Evolutionary conservation across 2,329 filamentous ascomycete genomes (phyloP).

Genomic region (Sporothrix curviconia): DNA sequence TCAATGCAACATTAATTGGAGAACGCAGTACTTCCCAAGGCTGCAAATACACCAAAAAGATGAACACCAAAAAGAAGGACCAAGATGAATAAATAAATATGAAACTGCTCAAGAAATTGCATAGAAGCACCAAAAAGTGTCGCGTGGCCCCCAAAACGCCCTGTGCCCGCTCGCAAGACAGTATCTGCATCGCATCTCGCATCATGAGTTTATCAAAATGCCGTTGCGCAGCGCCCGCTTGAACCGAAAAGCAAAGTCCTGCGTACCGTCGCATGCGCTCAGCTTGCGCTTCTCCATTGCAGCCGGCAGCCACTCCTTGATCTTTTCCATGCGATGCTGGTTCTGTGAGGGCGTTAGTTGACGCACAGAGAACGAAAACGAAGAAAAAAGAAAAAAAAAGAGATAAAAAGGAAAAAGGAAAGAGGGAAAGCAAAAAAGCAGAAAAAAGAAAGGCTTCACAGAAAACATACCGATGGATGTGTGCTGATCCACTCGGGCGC

Average conservation of each 20-base stretch:
- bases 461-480: slow-evolving; percentile 58
- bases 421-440: too few relatives aligned
- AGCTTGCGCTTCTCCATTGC: slow-evolving; percentile 47
- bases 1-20: too few relatives aligned
- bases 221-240: slow-evolving; percentile 39
- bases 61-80: too few relatives aligned
- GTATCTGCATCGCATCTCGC: slow-evolving; percentile 10
- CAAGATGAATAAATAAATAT: too few relatives aligned
- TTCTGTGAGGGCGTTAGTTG: slow-evolving; percentile 43
- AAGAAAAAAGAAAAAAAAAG: neutral
- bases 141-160: too few relatives aligned
- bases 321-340: slow-evolving; percentile 57
- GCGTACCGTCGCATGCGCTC: slow-evolving; percentile 49
- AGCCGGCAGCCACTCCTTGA: slow-evolving; percentile 55
- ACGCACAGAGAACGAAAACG: too few relatives aligned
- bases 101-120: too few relatives aligned
- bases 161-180: neutral
- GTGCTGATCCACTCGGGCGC: slow-evolving; percentile 68
- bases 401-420: too few relatives aligned
- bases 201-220: slow-evolving; percentile 23
- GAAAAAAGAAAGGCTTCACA: neutral
- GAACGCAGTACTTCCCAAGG: too few relatives aligned
- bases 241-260: slow-evolving; percentile 48
- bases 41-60: too few relatives aligned
- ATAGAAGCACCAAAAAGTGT: too few relatives aligned